Base-by-base conservation (phyloP, 306 rosid genomes). In the Rosa rugosa region DNA sequence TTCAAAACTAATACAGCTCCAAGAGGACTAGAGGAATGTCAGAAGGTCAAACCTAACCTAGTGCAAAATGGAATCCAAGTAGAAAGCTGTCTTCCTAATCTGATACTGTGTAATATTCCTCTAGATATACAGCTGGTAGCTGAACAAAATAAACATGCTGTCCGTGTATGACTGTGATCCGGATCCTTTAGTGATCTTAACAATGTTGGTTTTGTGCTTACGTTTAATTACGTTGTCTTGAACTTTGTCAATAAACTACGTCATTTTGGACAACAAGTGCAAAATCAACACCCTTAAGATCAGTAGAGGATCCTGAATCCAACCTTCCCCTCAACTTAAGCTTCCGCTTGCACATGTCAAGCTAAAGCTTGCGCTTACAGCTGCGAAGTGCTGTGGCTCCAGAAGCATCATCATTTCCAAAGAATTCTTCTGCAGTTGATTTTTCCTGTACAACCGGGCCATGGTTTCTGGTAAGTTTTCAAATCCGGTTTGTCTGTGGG, bases 341-440 rank as follows among this genome's bases (percentile, higher is more conserved):
- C 71, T 66, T 38, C 71, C 71, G 13, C 23, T 7, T 2, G 0
- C 22, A 66, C 25, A 66, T 66, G 71, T 18, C 6, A 38, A 66
- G 18, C 1, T 3, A 36, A 41, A 90, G 87, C 72, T 82, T 87
- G 60, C 89, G 89, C 82, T 75, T 83, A 78, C 91, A 84, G 79
- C 90, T 80, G 38, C 88, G 80, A 38, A 86, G 80, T 67, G 84
- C 86, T 78, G 81, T 78, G 17, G 75, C 82, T 66, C 80, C 79
- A 42, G 78, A 69, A 64, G 81, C 70, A 45, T 77, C 86, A 4
- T 76, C 82, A 44, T 79, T 73, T 34, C 82, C 86, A 8, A 89
- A 90, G 38, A 86, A 81, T 47, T 89, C 89, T 77, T 89, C 87
- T 4, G 78, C 91, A 66, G 87, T 66, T 62, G 63, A 34, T 71